Conservation (phyloP, 2,329 filamentous ascomycete species). For the Hysterium pulicare region DNA sequence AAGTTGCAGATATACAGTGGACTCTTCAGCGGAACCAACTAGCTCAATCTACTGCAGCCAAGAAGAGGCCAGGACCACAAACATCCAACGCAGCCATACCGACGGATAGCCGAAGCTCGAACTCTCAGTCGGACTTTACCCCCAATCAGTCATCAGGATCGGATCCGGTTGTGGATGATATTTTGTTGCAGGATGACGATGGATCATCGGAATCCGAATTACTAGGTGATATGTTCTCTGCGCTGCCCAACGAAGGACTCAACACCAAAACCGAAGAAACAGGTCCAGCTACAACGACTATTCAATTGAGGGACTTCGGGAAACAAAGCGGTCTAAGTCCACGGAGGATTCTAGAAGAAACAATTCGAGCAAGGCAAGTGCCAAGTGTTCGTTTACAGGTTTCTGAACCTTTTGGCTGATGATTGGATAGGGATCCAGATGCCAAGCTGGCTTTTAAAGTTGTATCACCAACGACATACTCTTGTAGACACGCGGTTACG, state of each 20-base stretch:
- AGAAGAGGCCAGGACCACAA: conserved; percentile 9
- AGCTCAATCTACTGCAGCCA: conserved; percentile 35
- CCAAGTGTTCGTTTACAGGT: no score
- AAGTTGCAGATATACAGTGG: conserved; percentile 47
- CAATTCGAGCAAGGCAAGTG: conserved; percentile 72
- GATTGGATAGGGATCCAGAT: conserved; percentile 66
- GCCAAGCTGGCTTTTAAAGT: conserved; percentile 65
- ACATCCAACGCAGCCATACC: neutral
- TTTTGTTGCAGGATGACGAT: conserved; percentile 46
- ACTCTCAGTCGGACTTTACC: no score
- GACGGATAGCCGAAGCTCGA: no score
- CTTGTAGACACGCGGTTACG: conserved; percentile 70
- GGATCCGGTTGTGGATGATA: conserved; percentile 33
- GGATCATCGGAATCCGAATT: conserved; percentile 46
- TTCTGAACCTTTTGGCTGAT: no score
- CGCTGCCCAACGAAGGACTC: conserved; percentile 41
- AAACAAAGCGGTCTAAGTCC: conserved; percentile 76
- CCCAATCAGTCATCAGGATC: conserved; percentile 27
- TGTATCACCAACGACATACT: conserved; percentile 70
- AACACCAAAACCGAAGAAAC: conserved; percentile 25
- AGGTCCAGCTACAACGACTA: conserved; percentile 43
- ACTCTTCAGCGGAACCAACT: conserved; percentile 41
- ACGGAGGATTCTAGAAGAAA: conserved; percentile 74
- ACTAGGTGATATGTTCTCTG: conserved; percentile 57
- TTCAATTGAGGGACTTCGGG: conserved; percentile 77